Evolutionary conservation across 1,284 basidiomycete species (phyloP).

Genomic region (Cerrena zonata): DNA sequence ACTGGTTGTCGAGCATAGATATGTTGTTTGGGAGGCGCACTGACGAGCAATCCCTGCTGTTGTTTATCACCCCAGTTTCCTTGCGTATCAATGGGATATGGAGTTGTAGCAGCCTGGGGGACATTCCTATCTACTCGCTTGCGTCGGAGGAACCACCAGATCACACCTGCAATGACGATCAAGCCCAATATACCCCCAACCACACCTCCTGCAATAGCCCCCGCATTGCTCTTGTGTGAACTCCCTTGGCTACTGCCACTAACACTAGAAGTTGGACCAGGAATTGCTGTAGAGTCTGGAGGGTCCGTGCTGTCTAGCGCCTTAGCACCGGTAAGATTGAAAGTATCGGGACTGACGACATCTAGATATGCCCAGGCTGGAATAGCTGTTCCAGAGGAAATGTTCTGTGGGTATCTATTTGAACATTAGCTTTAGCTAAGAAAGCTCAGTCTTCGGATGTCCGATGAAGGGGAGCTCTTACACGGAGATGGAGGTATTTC

Average conservation of each 20-base stretch:
- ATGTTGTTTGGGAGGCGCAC: neutral
- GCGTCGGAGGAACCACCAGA: slow-evolving; percentile 4
- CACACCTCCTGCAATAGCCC: slow-evolving; percentile 9
- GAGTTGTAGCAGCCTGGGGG: no score
- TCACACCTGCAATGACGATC: neutral
- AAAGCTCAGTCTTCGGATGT: neutral
- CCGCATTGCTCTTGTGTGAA: neutral
- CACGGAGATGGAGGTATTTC: slow-evolving; percentile 2
- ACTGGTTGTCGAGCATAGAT: neutral
- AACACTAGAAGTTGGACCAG: neutral
- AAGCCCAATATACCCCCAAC: slow-evolving; percentile 4
- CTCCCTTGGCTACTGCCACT: neutral
- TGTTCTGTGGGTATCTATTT: slow-evolving; percentile 8
- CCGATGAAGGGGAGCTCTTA: neutral
- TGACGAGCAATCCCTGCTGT: neutral
- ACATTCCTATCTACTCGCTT: no score
- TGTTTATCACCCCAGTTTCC: neutral
- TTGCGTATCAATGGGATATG: no score
- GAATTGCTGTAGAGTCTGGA: neutral
- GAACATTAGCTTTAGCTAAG: neutral
- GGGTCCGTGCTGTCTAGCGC: neutral
- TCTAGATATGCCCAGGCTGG: slow-evolving; percentile 15
- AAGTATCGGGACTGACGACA: slow-evolving; percentile 7
- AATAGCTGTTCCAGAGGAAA: slow-evolving; percentile 12
- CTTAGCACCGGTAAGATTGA: slow-evolving; percentile 12